Percentiles rank a stretch among this genome's conserved stretches.
Evolutionary conservation across 208 protist species (phyloP).

Genomic region (Blastocrithidia nonstop): DNA sequence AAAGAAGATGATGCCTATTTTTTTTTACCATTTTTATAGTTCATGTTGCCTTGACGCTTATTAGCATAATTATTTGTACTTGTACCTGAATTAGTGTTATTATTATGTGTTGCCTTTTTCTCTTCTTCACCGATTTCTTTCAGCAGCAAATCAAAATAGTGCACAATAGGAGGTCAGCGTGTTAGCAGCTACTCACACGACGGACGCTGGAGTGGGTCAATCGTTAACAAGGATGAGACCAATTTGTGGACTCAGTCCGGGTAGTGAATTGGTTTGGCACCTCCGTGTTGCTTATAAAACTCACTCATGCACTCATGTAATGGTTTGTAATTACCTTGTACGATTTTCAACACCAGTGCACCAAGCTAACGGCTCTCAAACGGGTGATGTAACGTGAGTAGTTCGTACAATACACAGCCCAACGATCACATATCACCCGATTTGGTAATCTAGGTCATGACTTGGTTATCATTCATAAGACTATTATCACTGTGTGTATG

Average conservation of each 20-base stretch:
- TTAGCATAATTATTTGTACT: too few relatives aligned
- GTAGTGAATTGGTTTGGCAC: slow-evolving; percentile 65
- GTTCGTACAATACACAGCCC: slow-evolving; percentile 85
- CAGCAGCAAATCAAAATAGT: too few relatives aligned
- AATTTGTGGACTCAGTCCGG: slow-evolving; percentile 25
- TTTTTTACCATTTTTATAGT: too few relatives aligned
- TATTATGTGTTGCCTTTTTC: too few relatives aligned
- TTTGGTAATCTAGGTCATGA: not conserved
- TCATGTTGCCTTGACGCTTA: too few relatives aligned
- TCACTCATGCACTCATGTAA: too few relatives aligned
- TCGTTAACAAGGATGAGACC: slow-evolving; percentile 41
- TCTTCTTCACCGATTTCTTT: too few relatives aligned
- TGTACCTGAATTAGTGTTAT: too few relatives aligned
- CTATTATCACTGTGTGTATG: not conserved
- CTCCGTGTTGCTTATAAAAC: too few relatives aligned
- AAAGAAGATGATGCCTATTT: too few relatives aligned
- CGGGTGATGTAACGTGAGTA: slow-evolving; percentile 68
- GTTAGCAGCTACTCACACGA: slow-evolving; percentile 56
- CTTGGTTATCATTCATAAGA: not conserved
- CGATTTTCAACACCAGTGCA: slow-evolving; percentile 61
- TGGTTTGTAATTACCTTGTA: slow-evolving; percentile 35
- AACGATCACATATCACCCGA: slow-evolving; percentile 86
- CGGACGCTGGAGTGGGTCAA: slow-evolving; percentile 30
- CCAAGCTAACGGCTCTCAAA: slow-evolving; percentile 69
- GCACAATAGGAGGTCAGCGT: too few relatives aligned